Evolutionary conservation across 345 rosid genomes (phyloP).

Genomic region (Citrus medica): DNA sequence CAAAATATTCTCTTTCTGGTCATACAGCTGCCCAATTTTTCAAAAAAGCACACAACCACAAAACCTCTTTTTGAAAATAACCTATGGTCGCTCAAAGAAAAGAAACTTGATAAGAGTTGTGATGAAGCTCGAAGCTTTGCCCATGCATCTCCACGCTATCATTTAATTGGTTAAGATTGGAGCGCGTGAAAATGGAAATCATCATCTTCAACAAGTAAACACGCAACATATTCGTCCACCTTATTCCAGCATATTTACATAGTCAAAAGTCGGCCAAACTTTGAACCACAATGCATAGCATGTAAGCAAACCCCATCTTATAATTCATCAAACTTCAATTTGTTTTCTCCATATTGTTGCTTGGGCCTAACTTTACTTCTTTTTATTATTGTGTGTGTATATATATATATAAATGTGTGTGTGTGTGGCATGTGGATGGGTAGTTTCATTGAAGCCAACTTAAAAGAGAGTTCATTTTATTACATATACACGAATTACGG

Average conservation of each 20-base stretch:
- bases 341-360: neutral
- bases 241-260: too few species aligned
- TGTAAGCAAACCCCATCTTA: neutral
- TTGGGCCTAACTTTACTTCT: neutral
- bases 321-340: neutral
- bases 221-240: neutral
- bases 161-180: neutral
- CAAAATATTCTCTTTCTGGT: constrained; percentile 20
- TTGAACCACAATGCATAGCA: constrained; percentile 5
- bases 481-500: neutral
- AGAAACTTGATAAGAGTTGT: neutral
- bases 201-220: constrained; percentile 22
- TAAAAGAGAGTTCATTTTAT: too few species aligned
- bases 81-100: neutral
- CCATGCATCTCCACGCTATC: neutral
- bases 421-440: neutral
- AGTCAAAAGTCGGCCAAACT: constrained; percentile 25
- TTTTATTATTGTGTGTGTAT: neutral
- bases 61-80: constrained; percentile 5
- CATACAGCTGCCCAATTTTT: constrained; percentile 17
- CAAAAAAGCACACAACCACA: constrained; percentile 11
- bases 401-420: rapidly evolving
- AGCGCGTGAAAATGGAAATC: neutral
- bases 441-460: neutral
- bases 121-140: neutral